Evolutionary conservation across 2,329 filamentous ascomycete species (phyloP), one percentile per base, ranked within the genome.

Genomic region (Stagonosporopsis tanaceti): DNA sequence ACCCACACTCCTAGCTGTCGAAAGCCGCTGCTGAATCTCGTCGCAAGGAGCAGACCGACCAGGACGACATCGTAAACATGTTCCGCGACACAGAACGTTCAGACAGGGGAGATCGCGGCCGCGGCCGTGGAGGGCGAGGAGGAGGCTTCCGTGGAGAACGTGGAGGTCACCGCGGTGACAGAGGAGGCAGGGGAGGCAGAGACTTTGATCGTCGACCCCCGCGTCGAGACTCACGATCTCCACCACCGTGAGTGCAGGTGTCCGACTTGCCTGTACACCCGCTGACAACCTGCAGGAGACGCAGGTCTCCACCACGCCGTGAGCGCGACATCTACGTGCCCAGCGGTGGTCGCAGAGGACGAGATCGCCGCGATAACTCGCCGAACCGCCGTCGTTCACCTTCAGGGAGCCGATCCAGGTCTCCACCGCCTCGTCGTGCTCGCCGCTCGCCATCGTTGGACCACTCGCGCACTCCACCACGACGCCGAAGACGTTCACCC

Each of bases 11-110:
- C 93, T 89, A 96, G 71, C 90, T 92, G 34, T 92, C 95, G 66
- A 90, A 89, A 74, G 89, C 89, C 40, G 90, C 90, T 27, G 91
- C 95, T 72, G 88, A 91, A 70, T 85, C 87, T 27, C 85, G 84
- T 51, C 86, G 88, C 67, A 87, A 89, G 62, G 90, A 94, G 70
- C 86, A 89, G 53, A 64, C 66, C 15, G 67, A 68, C 65, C 83
- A 86, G 47, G 87, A 90, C 55, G 91, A 95, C 59, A 87, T 87
- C 60, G 69, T 92, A 39, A 85, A 89, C 62, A 83, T 84, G 38
- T 80, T 92, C 51, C 86, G 91, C 71, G 87, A 90, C 55, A 83
- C 84, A 55, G 88, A 91, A 52, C 79, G 79, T 24, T 68, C 72
- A 50, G 79, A 79, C 27, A 70, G 48, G 38, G 48, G 48, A 17